Conservation (phyloP, 1,284 basidiomycete species). For the Boletellus deceptivus region DNA sequence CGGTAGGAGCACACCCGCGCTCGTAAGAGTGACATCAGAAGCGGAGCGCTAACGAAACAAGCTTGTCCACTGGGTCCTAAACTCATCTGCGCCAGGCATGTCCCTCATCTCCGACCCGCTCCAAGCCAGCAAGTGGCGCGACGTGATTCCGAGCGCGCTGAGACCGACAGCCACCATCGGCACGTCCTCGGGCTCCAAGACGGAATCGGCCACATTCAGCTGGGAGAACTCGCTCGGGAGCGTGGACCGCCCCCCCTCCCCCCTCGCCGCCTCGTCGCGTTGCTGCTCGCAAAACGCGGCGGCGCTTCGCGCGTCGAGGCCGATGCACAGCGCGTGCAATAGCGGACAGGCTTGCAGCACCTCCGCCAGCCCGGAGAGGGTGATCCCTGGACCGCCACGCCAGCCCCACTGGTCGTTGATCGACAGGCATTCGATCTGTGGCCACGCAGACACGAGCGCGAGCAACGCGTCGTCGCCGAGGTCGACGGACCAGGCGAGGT, state of each 20-base stretch:
- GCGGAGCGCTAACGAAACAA: not conserved
- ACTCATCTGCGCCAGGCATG: not conserved
- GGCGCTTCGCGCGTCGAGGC: not conserved
- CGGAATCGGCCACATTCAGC: conserved; percentile 1
- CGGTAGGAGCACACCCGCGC: too few species aligned
- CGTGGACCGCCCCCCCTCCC: not conserved
- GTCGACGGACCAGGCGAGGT: not conserved
- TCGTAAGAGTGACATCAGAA: too few species aligned
- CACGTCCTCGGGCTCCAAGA: not conserved
- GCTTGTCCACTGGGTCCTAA: not conserved
- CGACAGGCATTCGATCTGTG: not conserved
- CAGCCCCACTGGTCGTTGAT: conserved; percentile 1
- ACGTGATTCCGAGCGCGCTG: not conserved
- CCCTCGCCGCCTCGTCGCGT: not conserved
- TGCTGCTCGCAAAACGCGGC: not conserved
- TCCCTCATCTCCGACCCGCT: not conserved
- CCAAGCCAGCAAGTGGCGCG: not conserved
- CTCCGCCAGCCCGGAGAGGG: not conserved
- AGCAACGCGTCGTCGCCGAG: not conserved
- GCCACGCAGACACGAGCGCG: not conserved
- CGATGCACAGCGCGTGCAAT: not conserved
- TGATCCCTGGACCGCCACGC: not conserved
- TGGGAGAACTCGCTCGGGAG: not conserved
- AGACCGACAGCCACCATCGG: not conserved
- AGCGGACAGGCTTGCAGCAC: not conserved